phyloP scores from a whole-genome alignment of 2,329 filamentous ascomycete species.

The Epichloe sibirici region DNA sequence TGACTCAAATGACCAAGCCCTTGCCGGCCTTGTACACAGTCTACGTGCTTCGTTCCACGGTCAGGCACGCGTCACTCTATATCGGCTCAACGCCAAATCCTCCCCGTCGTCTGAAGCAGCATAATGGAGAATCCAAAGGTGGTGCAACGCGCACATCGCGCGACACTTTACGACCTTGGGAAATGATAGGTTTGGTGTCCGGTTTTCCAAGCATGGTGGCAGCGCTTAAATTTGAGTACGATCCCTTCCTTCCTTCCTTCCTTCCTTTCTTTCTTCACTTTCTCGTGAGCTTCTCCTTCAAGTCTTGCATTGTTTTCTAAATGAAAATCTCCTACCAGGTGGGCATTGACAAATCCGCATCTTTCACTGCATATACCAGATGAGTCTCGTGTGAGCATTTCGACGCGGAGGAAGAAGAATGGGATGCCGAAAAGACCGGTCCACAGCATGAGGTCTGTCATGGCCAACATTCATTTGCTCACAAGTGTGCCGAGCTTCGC shows the following conservation, averaged over 20 bases:
- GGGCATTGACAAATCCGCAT: conserved; percentile 84
- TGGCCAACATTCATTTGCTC: conserved; percentile 73
- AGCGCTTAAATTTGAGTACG: conserved; percentile 87
- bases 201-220: conserved; percentile 81
- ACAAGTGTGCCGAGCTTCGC: conserved; percentile 68
- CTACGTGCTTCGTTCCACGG: conserved; percentile 78
- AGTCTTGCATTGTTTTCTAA: neutral
- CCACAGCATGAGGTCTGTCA: conserved; percentile 50
- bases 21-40: conserved; percentile 89
- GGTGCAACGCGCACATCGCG: conserved; percentile 68
- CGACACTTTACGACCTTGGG: conserved; percentile 65
- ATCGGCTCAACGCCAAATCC: conserved; percentile 89
- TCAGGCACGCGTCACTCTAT: conserved; percentile 62
- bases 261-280: neutral
- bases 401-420: conserved; percentile 38
- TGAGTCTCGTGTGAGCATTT: conserved; percentile 43
- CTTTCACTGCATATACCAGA: conserved; percentile 64
- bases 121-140: conserved; percentile 76
- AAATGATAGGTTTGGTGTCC: conserved; percentile 75
- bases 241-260: neutral
- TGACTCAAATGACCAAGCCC: conserved; percentile 34
- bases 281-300: conserved; percentile 8
- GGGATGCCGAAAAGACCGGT: conserved; percentile 44
- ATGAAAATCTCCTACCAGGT: conserved; percentile 38
- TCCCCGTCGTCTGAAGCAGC: conserved; percentile 70